Evolutionary conservation across 257 asterid genomes (phyloP).

Genomic region (Coffea eugenioides): DNA sequence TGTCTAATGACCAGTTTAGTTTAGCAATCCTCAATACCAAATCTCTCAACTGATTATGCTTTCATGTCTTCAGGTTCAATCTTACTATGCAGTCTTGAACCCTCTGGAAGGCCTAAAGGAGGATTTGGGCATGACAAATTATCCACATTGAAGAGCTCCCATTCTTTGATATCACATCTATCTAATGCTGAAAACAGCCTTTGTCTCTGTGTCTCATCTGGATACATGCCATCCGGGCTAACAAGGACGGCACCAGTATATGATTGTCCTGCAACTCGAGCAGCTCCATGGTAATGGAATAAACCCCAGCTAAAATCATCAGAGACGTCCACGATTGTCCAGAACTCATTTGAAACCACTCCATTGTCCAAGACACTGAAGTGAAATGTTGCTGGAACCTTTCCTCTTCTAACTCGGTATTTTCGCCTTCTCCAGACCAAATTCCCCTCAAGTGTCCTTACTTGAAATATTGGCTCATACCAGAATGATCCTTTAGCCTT

Average conservation of each 20-base stretch:
- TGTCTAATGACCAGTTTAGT: neutral
- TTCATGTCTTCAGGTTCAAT: slow-evolving; percentile 27
- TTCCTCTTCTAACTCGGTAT: slow-evolving; percentile 78
- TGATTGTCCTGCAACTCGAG: slow-evolving; percentile 88
- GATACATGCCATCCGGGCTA: slow-evolving; percentile 65
- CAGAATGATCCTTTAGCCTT: slow-evolving; percentile 88
- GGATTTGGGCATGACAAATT: slow-evolving; percentile 67
- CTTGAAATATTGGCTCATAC: slow-evolving; percentile 92
- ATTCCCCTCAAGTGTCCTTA: slow-evolving; percentile 56
- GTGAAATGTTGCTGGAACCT: slow-evolving; percentile 59
- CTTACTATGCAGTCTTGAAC: slow-evolving; percentile 57
- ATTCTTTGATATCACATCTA: slow-evolving; percentile 66
- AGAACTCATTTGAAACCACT: slow-evolving; percentile 82
- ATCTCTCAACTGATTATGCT: neutral
- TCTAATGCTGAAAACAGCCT: slow-evolving; percentile 61
- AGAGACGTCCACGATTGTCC: slow-evolving; percentile 79
- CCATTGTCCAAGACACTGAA: slow-evolving; percentile 90
- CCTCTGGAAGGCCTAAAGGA: slow-evolving; percentile 75
- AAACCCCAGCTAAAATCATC: slow-evolving; percentile 91
- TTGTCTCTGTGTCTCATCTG: slow-evolving; percentile 36
- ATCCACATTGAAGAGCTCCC: slow-evolving; percentile 85
- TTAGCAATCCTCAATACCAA: neutral
- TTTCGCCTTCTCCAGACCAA: slow-evolving; percentile 85
- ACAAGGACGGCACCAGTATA: slow-evolving; percentile 90
- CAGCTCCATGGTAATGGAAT: slow-evolving; percentile 90